These are phyloP conservation scores for Cryphonectria japonica DNA, from an alignment of 2,329 filamentous ascomycete genomes.

Conservation along the genomic window DNA sequence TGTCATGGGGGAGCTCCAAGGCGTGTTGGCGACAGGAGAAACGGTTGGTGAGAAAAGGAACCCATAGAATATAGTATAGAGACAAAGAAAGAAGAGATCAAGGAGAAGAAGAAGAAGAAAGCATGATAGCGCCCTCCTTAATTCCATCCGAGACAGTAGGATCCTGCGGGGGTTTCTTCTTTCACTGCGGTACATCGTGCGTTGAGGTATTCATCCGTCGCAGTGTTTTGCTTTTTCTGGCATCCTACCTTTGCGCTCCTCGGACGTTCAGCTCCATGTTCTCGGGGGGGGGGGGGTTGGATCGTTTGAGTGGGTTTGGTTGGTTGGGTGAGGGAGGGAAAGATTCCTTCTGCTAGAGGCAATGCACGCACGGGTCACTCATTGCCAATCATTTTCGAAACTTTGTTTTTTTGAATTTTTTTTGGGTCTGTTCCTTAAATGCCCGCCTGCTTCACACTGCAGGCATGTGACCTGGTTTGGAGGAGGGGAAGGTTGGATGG, in stretches of 20 bases:
- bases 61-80: not conserved
- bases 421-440: not conserved
- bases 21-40: not conserved
- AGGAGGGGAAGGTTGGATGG: not conserved
- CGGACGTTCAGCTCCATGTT: not conserved
- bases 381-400: not conserved
- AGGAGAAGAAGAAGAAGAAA: not conserved
- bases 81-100: not conserved
- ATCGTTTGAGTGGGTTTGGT: not conserved
- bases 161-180: not conserved
- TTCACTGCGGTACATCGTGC: no score
- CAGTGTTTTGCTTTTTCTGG: not conserved
- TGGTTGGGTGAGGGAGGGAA: not conserved
- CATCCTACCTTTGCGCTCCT: not conserved
- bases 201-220: not conserved
- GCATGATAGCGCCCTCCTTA: conserved; percentile 15
- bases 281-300: no score
- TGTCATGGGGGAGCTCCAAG: not conserved
- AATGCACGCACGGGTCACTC: not conserved
- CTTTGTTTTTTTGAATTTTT: not conserved
- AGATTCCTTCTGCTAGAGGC: not conserved
- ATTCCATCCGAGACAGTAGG: conserved; percentile 14
- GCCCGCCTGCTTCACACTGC: not conserved
- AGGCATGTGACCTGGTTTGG: conserved; percentile 19
- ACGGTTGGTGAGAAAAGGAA: not conserved